phyloP scores from a whole-genome alignment of 495 filamentous ascomycete species.

The Penicillium paxilli region DNA sequence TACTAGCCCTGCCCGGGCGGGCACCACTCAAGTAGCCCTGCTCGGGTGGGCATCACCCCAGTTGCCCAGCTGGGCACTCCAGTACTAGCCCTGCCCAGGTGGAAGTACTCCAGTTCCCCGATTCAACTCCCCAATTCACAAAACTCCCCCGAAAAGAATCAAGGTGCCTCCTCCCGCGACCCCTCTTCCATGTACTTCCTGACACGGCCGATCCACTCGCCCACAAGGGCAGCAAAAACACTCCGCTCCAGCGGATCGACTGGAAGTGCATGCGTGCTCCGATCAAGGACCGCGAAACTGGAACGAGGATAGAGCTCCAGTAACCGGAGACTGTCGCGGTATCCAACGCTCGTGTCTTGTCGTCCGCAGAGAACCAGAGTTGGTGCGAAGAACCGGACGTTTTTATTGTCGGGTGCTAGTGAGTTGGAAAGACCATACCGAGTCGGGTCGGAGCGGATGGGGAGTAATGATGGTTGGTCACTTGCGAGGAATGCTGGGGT shows the following conservation, averaged over 20 bases:
- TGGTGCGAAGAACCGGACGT: constrained; percentile 27
- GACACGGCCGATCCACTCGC: constrained; percentile 29
- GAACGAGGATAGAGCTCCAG: constrained; percentile 33
- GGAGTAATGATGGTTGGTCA: constrained; percentile 25
- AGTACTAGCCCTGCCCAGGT: too few relatives aligned
- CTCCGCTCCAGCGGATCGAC: constrained; percentile 25
- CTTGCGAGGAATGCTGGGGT: constrained; percentile 22
- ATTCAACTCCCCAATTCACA: too few relatives aligned
- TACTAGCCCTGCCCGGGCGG: too few relatives aligned
- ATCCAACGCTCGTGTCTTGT: constrained; percentile 30
- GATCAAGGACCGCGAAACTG: constrained; percentile 31
- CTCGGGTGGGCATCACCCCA: too few relatives aligned
- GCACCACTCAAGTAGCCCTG: too few relatives aligned
- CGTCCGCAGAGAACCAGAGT: constrained; percentile 31
- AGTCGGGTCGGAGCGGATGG: constrained; percentile 26
- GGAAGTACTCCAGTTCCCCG: too few relatives aligned
- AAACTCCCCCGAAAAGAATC: too few relatives aligned
- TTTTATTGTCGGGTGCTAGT: constrained; percentile 17
- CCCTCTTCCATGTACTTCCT: too few relatives aligned
- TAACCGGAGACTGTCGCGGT: constrained; percentile 33
- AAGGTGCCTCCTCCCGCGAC: too few relatives aligned
- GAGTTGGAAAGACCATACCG: constrained; percentile 29
- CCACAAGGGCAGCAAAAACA: constrained; percentile 33
- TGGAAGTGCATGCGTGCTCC: constrained; percentile 31
- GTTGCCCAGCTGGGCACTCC: too few relatives aligned